Percentiles rank a stretch among this genome's conserved stretches.
Evolutionary conservation across 1,139 yeast species (phyloP).

Genomic region (Zygoascus sp.): DNA sequence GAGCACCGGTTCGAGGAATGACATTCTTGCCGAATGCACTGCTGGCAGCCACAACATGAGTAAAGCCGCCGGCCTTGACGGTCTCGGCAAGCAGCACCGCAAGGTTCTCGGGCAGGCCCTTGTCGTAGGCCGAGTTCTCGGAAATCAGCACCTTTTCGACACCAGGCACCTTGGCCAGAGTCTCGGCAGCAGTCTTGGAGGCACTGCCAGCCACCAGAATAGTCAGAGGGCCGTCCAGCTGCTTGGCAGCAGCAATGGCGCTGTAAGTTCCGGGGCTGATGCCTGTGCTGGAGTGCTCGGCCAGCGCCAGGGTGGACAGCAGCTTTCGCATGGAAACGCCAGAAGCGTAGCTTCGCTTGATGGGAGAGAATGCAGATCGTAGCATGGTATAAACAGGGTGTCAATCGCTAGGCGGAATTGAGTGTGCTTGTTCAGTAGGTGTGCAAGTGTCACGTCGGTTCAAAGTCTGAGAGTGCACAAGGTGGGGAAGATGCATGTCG

Average conservation of each 20-base stretch:
- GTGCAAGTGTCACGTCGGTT: background rate
- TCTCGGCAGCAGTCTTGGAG: constrained; percentile 34
- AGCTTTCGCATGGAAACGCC: constrained; percentile 24
- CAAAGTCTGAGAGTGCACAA: too few relatives aligned
- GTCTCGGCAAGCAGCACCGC: constrained; percentile 41
- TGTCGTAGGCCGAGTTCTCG: constrained; percentile 37
- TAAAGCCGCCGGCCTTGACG: constrained; percentile 41
- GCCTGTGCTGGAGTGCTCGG: constrained; percentile 55
- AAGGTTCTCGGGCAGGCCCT: constrained; percentile 37
- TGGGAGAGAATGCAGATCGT: background rate
- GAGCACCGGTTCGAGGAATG: constrained; percentile 82
- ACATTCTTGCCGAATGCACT: constrained; percentile 84
- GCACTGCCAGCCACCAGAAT: constrained; percentile 40
- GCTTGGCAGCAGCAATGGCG: constrained; percentile 40
- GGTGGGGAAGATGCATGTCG: background rate
- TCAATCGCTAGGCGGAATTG: too few relatives aligned
- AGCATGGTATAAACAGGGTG: background rate
- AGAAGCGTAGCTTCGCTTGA: background rate
- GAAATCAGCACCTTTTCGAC: constrained; percentile 39
- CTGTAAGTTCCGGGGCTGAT: constrained; percentile 62
- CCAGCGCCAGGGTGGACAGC: constrained; percentile 65
- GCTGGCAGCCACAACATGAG: constrained; percentile 77
- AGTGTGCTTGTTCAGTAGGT: too few relatives aligned
- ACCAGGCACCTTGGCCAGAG: constrained; percentile 36
- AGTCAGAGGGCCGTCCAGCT: constrained; percentile 38